Base-by-base conservation (phyloP, 75 land plant species). In the Picea glauca region DNA sequence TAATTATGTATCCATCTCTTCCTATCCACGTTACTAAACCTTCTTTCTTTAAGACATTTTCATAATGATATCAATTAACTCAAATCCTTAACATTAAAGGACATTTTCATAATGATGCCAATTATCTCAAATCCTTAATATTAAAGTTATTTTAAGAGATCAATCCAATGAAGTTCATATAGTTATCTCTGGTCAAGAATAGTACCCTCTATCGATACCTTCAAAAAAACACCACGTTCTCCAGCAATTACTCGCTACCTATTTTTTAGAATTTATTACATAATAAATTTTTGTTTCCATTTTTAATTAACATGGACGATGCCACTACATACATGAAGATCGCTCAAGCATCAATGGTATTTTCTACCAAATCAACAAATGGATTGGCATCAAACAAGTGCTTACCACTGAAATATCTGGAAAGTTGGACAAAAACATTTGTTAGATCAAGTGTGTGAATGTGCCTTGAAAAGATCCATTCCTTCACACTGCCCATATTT, bases 381-480 rank as follows among this genome's bases (percentile, higher is more conserved):
- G 46, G 13, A 15, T 3, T 1, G 38, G n/a, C 2, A 18, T 35
- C 38, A 3, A 35, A 35, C 5, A 15, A 8, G 13, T 31, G 3
- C 60, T 78, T 94, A 94, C 96, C 89, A 84, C 73, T 58, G 92
- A 90, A 40, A 94, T 85, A 40, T 88, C 88, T 66, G 92, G 90
- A 58, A 91, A 94, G 62, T 88, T 85, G 21, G 90, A 84, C 23
- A 94, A 86, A 86, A 76, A 94, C 78, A 73, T 88, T 87, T 50
- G 88, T 76, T 21, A 92, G 81, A 72, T 91, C 89, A 46, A 94
- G 59, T 20, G 78, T 87, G 33, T 83, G 81, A 15, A 76, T 59
- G 64, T 87, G 88, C 76, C 81, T 74, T 13, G 79, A 83, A 62
- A 46, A 72, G 70, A 94, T 81, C 96, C 96, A 94, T 11, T 91